A percentile compares a stretch with the other conserved stretches of the same genome.
phyloP scores from a whole-genome alignment of 176 grass and related monocot genomes.

The Cenchrus purpureus region DNA sequence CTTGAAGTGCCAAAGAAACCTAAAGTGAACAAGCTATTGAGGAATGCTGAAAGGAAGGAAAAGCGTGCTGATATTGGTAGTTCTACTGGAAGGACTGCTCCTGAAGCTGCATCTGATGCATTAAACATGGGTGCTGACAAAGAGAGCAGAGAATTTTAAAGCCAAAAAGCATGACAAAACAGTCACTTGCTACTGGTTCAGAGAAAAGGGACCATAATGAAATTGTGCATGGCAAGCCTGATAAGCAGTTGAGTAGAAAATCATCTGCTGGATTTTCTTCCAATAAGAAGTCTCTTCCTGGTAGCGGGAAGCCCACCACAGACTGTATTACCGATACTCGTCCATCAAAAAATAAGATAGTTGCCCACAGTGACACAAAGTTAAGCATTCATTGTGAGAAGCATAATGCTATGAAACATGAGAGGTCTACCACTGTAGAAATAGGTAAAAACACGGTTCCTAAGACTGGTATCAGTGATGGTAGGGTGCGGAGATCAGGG shows the following conservation, averaged over 20 bases:
- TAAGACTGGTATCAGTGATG: constrained; percentile 36
- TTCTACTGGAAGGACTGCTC: constrained; percentile 37
- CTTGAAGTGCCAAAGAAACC: constrained; percentile 50
- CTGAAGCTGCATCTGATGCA: constrained; percentile 31
- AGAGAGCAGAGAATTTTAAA: constrained; percentile 49
- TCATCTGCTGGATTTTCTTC: constrained; percentile 38
- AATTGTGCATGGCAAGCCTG: constrained; percentile 35
- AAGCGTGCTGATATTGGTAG: constrained; percentile 33
- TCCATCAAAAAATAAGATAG: constrained; percentile 56
- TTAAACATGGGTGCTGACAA: constrained; percentile 40
- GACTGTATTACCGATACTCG: constrained; percentile 48
- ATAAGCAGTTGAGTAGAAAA: constrained; percentile 48
- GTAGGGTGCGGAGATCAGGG: constrained; percentile 30
- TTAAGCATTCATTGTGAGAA: constrained; percentile 38
- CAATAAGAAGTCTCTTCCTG: constrained; percentile 49
- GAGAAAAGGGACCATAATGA: constrained; percentile 48
- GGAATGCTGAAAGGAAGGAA: constrained; percentile 52
- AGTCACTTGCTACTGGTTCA: constrained; percentile 48
- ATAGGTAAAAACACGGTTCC: constrained; percentile 34
- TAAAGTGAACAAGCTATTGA: constrained; percentile 44
- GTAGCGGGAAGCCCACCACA: constrained; percentile 42
- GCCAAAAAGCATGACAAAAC: constrained; percentile 41
- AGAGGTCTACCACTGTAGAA: constrained; percentile 41
- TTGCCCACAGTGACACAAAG: constrained; percentile 31
- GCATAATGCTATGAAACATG: constrained; percentile 44